These are phyloP conservation scores for Calophaca sinica DNA, from an alignment of 306 rosid genomes.

Conservation along the genomic window DNA sequence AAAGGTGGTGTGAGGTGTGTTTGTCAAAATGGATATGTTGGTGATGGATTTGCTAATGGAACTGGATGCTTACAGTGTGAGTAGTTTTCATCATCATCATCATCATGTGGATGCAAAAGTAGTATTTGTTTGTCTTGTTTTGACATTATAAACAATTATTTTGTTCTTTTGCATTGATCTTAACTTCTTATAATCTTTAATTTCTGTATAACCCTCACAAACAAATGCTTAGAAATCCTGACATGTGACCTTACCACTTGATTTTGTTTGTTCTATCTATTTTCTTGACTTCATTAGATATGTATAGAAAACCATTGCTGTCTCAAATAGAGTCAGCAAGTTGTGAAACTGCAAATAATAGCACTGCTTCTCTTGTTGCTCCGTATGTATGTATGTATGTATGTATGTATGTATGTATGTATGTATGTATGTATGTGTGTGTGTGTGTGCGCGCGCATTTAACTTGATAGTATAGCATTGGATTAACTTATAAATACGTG, in stretches of 20 bases:
- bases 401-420: too few relatives aligned
- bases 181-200: background rate
- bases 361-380: too few relatives aligned
- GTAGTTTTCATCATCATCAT: constrained; percentile 32
- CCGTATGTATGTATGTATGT: too few relatives aligned
- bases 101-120: constrained; percentile 6
- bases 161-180: background rate
- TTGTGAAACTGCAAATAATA: too few relatives aligned
- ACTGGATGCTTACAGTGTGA: constrained; percentile 80
- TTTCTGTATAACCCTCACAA: background rate
- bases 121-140: constrained; percentile 25
- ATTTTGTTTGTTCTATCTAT: constrained; percentile 3
- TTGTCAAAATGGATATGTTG: constrained; percentile 77
- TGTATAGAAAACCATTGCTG: too few relatives aligned
- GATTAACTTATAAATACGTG: background rate
- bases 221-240: background rate
- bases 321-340: too few relatives aligned
- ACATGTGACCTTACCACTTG: background rate
- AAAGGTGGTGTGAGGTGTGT: constrained; percentile 67
- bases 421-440: too few relatives aligned
- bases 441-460: too few relatives aligned
- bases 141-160: background rate
- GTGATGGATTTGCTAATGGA: constrained; percentile 86
- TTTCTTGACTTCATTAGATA: background rate
- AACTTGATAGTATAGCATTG: constrained; percentile 8